Evolutionary conservation across 352 stramenopile species (phyloP), one percentile per base, ranked within the genome.

Genomic region (Phytopythium sindhum): DNA sequence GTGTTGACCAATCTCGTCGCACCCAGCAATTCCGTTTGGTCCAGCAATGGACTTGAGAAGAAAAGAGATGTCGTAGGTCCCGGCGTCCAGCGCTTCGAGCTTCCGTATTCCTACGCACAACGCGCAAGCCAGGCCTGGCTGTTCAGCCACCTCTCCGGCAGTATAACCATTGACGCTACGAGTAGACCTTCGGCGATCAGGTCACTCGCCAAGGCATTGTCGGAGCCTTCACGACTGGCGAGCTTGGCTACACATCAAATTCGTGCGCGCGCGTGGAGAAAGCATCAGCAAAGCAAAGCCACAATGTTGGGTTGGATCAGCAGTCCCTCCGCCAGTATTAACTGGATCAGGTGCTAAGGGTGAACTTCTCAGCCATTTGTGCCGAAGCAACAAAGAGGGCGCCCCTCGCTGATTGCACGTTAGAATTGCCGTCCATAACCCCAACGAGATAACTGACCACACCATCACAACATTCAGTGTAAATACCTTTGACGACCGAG

Each of bases 291-390:
- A 44, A 35, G 23, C 35, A 60, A 60, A 44, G 26, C 23, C 14
- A 50, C 23, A 60, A 58, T 21, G 35, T 60, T 60, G 54, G 54
- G 54, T 60, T 50, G 54, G 54, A 57, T 54, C 75, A 83, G 75
- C 75, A 78, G 73, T 83, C 75, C 75, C 75, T 83, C 75, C 75
- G 75, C 75, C 75, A 83, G 75, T 79, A 69, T 69, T 78, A 83
- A 78, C 75, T 83, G 75, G 75, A 83, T 83, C 75, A 83, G 75
- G 75, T 83, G 73, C 72, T 75, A 83, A 83, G 75, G 68, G 75
- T 83, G 79, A 67, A 63, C 75, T 77, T 83, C 75, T 83, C 75
- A 83, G 75, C 75, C 75, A 73, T 79, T 74, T 60, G 61, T 39
- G 53, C 26, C 35, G 37, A 59, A 53, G 48, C 58, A 63, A 33